A percentile compares a stretch with the other conserved stretches of the same genome.
These are phyloP conservation scores for Carex pumila DNA, from an alignment of 176 grass and related monocot genomes.

Conservation along the genomic window DNA sequence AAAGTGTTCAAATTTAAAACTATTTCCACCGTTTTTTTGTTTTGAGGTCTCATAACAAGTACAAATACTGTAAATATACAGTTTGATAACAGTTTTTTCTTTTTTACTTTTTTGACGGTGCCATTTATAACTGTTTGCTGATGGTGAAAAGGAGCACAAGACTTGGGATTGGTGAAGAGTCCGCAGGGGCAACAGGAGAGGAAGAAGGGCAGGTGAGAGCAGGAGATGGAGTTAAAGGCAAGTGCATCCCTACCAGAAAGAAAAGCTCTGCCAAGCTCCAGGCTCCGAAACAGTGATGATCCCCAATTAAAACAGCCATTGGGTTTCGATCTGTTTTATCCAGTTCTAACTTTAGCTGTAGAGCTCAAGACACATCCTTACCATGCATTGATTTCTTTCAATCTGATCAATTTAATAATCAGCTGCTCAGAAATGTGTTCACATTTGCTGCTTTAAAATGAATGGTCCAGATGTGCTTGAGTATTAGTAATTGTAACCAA, in stretches of 20 bases:
- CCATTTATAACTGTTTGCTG: neutral
- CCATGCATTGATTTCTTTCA: neutral
- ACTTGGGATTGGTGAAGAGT: constrained; percentile 32
- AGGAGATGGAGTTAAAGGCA: constrained; percentile 40
- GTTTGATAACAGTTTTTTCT: neutral
- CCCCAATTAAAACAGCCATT: neutral
- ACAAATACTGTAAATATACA: neutral
- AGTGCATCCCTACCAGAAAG: constrained; percentile 73
- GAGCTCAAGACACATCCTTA: neutral
- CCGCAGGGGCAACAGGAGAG: constrained; percentile 5
- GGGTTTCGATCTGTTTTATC: neutral
- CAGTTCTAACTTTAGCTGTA: neutral
- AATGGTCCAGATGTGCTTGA: neutral
- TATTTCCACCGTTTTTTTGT: neutral
- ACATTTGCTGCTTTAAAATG: neutral
- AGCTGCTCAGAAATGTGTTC: neutral
- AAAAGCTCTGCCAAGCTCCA: constrained; percentile 27
- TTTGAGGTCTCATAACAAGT: neutral
- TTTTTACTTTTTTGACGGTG: neutral
- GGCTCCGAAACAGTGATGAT: constrained; percentile 6
- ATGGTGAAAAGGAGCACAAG: constrained; percentile 49
- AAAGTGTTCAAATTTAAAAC: constrained; percentile 2
- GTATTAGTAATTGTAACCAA: neutral
- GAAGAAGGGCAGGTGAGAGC: constrained; percentile 24
- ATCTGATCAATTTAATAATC: neutral